Evolutionary conservation across 139 green algal species (phyloP).

Genomic region (Haematococcus lacustris): DNA sequence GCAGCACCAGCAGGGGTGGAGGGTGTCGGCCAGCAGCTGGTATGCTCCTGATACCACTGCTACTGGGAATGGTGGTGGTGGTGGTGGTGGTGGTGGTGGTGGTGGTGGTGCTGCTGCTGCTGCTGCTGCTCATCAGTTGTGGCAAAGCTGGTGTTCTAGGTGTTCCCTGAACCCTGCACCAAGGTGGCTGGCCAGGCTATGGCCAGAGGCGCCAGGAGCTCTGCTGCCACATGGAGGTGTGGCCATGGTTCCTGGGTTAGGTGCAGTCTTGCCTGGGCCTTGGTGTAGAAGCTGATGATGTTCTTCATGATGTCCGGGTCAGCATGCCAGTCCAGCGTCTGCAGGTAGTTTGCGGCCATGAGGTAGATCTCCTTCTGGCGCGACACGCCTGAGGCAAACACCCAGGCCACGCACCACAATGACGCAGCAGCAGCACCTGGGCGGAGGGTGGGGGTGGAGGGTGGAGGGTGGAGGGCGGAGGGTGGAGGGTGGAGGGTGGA

Average conservation of each 20-base stretch:
- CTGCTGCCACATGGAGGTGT: neutral
- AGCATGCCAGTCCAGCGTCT: slow-evolving; percentile 68
- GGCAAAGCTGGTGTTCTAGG: no score
- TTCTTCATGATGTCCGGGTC: slow-evolving; percentile 63
- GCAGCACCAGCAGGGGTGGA: neutral
- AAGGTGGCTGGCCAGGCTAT: no score
- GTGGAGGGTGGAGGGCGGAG: neutral
- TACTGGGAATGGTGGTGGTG: no score
- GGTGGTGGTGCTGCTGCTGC: no score
- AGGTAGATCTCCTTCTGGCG: slow-evolving; percentile 68
- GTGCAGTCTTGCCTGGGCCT: slow-evolving; percentile 27
- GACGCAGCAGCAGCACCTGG: neutral
- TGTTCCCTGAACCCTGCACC: no score
- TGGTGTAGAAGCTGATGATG: slow-evolving; percentile 77
- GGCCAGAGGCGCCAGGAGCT: neutral
- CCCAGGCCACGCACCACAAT: neutral
- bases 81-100: no score
- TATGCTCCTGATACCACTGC: no score
- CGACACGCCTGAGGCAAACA: slow-evolving; percentile 42
- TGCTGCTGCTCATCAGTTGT: no score
- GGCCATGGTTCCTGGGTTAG: neutral
- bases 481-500: neutral
- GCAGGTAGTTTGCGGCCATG: slow-evolving; percentile 74
- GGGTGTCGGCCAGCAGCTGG: neutral
- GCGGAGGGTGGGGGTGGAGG: neutral